phyloP scores from a whole-genome alignment of 2,329 filamentous ascomycete genomes.

The Trichophyton rubrum region DNA sequence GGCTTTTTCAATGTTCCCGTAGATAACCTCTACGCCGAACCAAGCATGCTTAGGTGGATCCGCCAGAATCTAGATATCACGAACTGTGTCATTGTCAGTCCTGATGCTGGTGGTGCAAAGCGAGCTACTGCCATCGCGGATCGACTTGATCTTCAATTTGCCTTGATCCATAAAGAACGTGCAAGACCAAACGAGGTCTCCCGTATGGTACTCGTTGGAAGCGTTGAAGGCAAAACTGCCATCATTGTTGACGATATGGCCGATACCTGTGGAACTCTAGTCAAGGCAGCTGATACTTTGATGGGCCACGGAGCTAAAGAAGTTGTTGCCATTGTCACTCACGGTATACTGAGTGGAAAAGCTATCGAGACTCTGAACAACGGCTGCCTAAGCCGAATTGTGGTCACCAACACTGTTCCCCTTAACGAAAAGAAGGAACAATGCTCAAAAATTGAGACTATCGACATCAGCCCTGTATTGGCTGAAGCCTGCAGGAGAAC shows the following conservation, averaged over 20 bases:
- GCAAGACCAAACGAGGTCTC: slow-evolving; percentile 83
- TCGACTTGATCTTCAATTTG: slow-evolving; percentile 77
- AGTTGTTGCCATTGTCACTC: slow-evolving; percentile 89
- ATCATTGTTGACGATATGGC: slow-evolving; percentile 98
- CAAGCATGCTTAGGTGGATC: slow-evolving; percentile 84
- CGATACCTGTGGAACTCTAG: slow-evolving; percentile 79
- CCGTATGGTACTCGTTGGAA: slow-evolving; percentile 90
- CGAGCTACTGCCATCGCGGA: slow-evolving; percentile 90
- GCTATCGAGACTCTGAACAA: slow-evolving; percentile 77
- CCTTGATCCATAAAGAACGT: slow-evolving; percentile 93
- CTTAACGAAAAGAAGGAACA: slow-evolving; percentile 65
- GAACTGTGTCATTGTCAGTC: slow-evolving; percentile 87
- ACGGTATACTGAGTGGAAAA: slow-evolving; percentile 78
- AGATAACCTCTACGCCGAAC: slow-evolving; percentile 83
- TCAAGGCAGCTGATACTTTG: slow-evolving; percentile 80
- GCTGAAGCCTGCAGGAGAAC: slow-evolving; percentile 39
- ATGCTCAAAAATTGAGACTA: slow-evolving; percentile 73
- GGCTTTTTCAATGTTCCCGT: slow-evolving; percentile 85
- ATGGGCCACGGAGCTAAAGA: slow-evolving; percentile 75
- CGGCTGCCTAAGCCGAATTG: slow-evolving; percentile 62
- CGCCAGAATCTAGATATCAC: slow-evolving; percentile 67
- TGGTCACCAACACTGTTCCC: slow-evolving; percentile 83
- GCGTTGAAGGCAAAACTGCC: slow-evolving; percentile 78
- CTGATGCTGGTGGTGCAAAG: slow-evolving; percentile 90
- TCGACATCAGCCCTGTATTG: slow-evolving; percentile 74